Evolutionary conservation across 495 filamentous ascomycete genomes (phyloP).

Genomic region (Thermothielavioides terrestris): DNA sequence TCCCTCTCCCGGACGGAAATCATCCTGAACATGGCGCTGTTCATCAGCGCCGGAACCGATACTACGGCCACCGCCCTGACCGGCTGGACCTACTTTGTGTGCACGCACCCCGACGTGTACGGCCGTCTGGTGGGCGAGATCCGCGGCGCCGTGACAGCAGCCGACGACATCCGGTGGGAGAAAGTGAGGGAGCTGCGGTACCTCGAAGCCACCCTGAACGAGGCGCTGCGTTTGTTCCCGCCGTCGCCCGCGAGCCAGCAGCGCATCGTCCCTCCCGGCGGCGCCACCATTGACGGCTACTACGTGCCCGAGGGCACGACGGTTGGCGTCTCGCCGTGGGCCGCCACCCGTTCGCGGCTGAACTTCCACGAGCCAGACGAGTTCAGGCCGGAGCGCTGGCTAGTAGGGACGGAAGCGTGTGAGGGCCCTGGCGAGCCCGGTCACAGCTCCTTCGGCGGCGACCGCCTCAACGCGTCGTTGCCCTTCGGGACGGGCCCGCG

Average conservation of each 20-base stretch:
- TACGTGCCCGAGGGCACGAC: conserved; percentile 23
- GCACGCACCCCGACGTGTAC: conserved; percentile 34
- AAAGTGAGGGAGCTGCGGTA: conserved; percentile 30
- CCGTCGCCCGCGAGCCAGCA: conserved; percentile 27
- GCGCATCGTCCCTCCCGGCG: conserved; percentile 22
- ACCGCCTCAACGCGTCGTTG: conserved; percentile 39
- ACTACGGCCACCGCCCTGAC: conserved; percentile 45
- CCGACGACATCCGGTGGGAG: conserved; percentile 39
- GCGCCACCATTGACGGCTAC: conserved; percentile 24
- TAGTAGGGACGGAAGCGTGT: conserved; percentile 26
- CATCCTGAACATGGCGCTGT: conserved; percentile 31
- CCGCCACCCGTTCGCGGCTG: conserved; percentile 17
- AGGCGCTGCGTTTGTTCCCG: conserved; percentile 35
- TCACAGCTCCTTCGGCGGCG: conserved; percentile 28
- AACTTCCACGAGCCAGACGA: conserved; percentile 16
- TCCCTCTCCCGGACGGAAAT: conserved; percentile 23
- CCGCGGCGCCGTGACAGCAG: conserved; percentile 30
- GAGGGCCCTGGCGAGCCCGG: too few species aligned
- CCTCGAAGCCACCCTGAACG: conserved; percentile 39
- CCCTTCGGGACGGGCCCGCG: conserved; percentile 47
- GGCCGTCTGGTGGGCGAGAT: conserved; percentile 35
- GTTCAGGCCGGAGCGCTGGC: conserved; percentile 40
- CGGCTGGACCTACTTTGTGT: conserved; percentile 44
- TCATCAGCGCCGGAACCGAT: conserved; percentile 45
- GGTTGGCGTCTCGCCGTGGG: conserved; percentile 26